Percentiles rank a stretch among this genome's conserved stretches.
phyloP scores from a whole-genome alignment of 371 early-diverging fungal genomes.

The Haplosporangium sp. region DNA sequence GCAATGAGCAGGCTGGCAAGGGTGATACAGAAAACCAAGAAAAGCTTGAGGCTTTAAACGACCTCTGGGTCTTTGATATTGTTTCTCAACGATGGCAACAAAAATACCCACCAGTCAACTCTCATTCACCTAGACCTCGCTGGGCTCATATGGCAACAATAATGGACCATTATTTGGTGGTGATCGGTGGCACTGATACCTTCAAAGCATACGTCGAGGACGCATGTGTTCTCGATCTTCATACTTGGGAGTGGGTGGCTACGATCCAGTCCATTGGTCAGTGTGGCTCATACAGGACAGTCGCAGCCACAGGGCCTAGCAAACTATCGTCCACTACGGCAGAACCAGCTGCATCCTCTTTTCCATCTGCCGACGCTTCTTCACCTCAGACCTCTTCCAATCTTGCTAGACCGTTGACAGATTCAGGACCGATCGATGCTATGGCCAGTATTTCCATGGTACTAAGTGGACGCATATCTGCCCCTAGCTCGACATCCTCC shows the following conservation, averaged over 20 bases:
- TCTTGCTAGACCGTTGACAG: slow-evolving; percentile 27
- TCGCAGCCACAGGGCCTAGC: slow-evolving; percentile 59
- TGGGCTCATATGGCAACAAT: slow-evolving; percentile 79
- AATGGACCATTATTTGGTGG: slow-evolving; percentile 65
- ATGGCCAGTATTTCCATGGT: slow-evolving; percentile 52
- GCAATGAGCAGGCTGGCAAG: background rate
- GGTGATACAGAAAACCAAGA: background rate
- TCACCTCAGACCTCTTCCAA: slow-evolving; percentile 29
- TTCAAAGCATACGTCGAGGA: slow-evolving; percentile 79
- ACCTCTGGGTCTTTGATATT: slow-evolving; percentile 74
- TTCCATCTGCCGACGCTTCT: slow-evolving; percentile 33
- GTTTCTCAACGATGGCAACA: slow-evolving; percentile 67
- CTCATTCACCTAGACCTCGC: slow-evolving; percentile 69
- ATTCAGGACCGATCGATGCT: slow-evolving; percentile 27
- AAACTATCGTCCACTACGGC: slow-evolving; percentile 19
- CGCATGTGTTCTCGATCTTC: slow-evolving; percentile 75
- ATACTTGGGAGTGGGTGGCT: slow-evolving; percentile 68
- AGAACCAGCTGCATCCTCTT: slow-evolving; percentile 26
- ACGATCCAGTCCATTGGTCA: slow-evolving; percentile 60
- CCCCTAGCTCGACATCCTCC: slow-evolving; percentile 19
- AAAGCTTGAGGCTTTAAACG: slow-evolving; percentile 62
- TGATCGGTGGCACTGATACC: slow-evolving; percentile 83
- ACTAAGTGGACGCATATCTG: slow-evolving; percentile 41
- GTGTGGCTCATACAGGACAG: slow-evolving; percentile 67
- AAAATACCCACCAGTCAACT: slow-evolving; percentile 57